phyloP scores from a whole-genome alignment of 371 early-diverging fungal genomes.

The Massospora cicadina region DNA sequence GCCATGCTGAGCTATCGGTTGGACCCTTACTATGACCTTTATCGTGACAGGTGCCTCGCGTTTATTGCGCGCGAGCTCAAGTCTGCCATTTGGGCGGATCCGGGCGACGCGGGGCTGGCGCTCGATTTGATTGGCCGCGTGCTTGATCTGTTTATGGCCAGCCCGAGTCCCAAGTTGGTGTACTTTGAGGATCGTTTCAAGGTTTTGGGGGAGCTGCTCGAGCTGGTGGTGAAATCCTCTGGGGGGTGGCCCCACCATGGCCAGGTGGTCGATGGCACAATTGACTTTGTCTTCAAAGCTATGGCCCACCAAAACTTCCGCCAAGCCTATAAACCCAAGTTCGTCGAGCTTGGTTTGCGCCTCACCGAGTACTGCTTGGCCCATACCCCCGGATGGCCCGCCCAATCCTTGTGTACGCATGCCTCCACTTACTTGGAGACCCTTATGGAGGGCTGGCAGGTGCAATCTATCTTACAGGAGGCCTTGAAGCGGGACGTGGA shows the following conservation, averaged over 20 bases:
- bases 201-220: not conserved
- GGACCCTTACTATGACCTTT: not conserved
- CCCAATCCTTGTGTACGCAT: not conserved
- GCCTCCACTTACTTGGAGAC: not conserved
- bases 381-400: not conserved
- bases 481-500: not conserved
- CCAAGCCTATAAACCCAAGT: not conserved
- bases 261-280: not conserved
- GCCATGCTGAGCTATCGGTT: not conserved
- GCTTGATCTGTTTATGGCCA: not conserved
- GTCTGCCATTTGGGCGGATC: not conserved
- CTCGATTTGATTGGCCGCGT: not conserved
- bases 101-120: not conserved
- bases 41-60: not conserved
- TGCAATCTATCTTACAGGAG: not conserved
- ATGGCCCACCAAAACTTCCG: not conserved
- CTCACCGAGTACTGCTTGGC: not conserved
- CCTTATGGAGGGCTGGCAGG: not conserved
- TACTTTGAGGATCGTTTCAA: not conserved
- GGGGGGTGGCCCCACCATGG: not conserved
- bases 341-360: not conserved
- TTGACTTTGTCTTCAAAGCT: not conserved
- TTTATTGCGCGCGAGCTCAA: not conserved
- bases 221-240: not conserved
- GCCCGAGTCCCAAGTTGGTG: not conserved